Conservation (phyloP, 768 basidiomycete species). For the Daedaleopsis nitida region DNA sequence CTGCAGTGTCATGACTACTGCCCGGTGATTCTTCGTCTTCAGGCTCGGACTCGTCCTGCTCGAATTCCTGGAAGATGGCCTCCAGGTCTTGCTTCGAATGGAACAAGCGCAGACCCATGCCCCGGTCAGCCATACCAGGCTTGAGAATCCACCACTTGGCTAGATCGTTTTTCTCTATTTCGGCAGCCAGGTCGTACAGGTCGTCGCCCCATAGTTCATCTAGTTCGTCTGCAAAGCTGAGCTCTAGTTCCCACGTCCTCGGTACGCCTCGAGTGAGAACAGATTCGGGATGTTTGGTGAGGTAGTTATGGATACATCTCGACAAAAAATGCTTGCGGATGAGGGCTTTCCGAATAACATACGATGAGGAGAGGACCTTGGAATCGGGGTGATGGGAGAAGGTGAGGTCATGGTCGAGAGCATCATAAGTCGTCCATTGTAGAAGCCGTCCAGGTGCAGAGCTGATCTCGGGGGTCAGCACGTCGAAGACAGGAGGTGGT, state of each 20-base stretch:
- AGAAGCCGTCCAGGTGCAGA: conserved; percentile 38
- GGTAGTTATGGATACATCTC: conserved; percentile 67
- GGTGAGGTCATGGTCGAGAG: conserved; percentile 75
- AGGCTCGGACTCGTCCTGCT: conserved; percentile 53
- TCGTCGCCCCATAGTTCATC: conserved; percentile 95
- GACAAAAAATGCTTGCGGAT: conserved; percentile 95
- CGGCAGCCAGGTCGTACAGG: conserved; percentile 78
- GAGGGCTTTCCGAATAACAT: conserved; percentile 88
- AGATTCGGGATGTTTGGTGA: conserved; percentile 68
- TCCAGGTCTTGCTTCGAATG: conserved; percentile 71
- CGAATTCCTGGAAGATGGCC: conserved; percentile 81
- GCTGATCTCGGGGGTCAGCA: conserved; percentile 11
- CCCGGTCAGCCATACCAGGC: conserved; percentile 96
- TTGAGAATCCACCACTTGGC: conserved; percentile 91
- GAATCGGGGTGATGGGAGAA: conserved; percentile 43
- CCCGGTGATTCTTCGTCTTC: conserved; percentile 39
- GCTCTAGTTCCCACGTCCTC: conserved; percentile 79
- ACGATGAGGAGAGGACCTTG: conserved; percentile 71
- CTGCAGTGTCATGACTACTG: conserved; percentile 48
- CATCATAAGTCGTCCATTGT: conserved; percentile 91
- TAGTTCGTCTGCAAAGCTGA: conserved; percentile 90
- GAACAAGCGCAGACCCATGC: conserved; percentile 93
- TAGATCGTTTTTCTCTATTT: conserved; percentile 43
- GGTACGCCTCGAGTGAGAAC: conserved; percentile 60
- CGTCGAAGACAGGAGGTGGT: conserved; percentile 31